Percentiles rank a stretch among this genome's conserved stretches.
These are phyloP conservation scores for Coelastrella sp. DNA, from an alignment of 139 green algal species.

Conservation along the genomic window DNA sequence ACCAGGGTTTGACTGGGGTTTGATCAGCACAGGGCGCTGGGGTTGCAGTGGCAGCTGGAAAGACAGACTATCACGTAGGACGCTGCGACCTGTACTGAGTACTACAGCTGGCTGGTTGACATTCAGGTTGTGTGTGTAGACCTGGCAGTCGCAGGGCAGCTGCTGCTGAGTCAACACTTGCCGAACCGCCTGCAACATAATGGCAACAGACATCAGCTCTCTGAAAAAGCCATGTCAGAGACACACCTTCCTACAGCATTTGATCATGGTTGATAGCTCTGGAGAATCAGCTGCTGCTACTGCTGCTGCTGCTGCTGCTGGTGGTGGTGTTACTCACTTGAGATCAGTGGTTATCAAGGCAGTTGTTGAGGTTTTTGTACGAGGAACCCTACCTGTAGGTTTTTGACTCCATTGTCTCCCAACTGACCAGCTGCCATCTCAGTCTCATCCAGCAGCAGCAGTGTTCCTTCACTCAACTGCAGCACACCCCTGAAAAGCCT, in stretches of 20 bases:
- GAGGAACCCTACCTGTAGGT: constrained; percentile 56
- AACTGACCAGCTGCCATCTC: constrained; percentile 70
- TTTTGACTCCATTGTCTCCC: constrained; percentile 61
- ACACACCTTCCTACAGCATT: too few species aligned
- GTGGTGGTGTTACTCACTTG: too few species aligned
- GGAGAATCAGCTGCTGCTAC: too few species aligned
- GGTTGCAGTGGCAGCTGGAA: constrained; percentile 60
- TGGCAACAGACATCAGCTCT: too few species aligned
- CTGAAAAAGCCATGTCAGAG: too few species aligned
- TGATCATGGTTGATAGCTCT: too few species aligned
- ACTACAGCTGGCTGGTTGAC: constrained; percentile 69
- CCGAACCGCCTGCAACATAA: constrained; percentile 58
- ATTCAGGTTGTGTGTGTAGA: constrained; percentile 72
- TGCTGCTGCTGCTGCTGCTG: too few species aligned
- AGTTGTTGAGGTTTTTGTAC: too few species aligned
- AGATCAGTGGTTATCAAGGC: too few species aligned
- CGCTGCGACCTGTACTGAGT: constrained; percentile 60
- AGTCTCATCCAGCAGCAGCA: constrained; percentile 83
- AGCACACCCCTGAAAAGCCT: constrained; percentile 51
- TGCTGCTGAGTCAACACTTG: constrained; percentile 62
- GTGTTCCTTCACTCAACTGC: constrained; percentile 70
- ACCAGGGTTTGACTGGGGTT: constrained; percentile 20
- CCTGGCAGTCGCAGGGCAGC: constrained; percentile 79
- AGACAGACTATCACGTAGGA: constrained; percentile 56
- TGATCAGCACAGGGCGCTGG: constrained; percentile 1